Evolutionary conservation across 257 asterid species (phyloP), one percentile per base, ranked within the genome.

Genomic region (Paulownia fortunei): DNA sequence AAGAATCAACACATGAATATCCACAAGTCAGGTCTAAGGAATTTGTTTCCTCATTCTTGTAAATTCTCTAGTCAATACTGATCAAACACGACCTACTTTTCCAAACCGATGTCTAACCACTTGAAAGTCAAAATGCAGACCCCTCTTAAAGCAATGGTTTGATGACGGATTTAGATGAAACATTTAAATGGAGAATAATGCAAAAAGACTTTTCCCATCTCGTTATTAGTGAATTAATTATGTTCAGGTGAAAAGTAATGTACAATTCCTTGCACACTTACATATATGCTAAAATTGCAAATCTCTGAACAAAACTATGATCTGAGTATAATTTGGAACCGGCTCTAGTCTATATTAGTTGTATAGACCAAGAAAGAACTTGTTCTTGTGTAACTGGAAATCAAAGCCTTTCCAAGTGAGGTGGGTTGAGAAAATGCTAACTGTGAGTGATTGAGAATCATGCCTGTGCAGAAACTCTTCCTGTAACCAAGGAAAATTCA

Each of bases 401-500:
- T 81, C 78, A 94, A 72, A 15, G 89, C 88, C 83, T 74, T 87
- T 51, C 97, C 96, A 18, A 75, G 84, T 62, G 92, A 86, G 27
- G 96, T 90, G 61, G 97, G 97, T 79, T 89, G 92, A 78, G 98
- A 89, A 83, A 87, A 88, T 13, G 98, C 98, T 54, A 92, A 65
- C 69, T 86, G 81, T 1, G 80, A 63, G 11, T 24, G 83, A 39
- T 82, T 52, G 4, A 91, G 92, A 79, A 39, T 60, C 79, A 71
- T 30, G 76, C 73, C 92, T 0, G 70, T 30, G 81, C 89, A 82
- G 81, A 92, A 94, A 79, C 88, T 90, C 81, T 66, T 84, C 92
- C 98, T 91, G 90, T 73, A 76, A 52, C 26, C n/a, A 75, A 77
- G 37, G 32, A 60, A 78, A 59, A 39, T 19, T 18, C 10, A 10